A percentile compares a stretch with the other conserved stretches of the same genome.
Conservation (phyloP, 805 yeast genomes). For the Metschnikowia matae region DNA sequence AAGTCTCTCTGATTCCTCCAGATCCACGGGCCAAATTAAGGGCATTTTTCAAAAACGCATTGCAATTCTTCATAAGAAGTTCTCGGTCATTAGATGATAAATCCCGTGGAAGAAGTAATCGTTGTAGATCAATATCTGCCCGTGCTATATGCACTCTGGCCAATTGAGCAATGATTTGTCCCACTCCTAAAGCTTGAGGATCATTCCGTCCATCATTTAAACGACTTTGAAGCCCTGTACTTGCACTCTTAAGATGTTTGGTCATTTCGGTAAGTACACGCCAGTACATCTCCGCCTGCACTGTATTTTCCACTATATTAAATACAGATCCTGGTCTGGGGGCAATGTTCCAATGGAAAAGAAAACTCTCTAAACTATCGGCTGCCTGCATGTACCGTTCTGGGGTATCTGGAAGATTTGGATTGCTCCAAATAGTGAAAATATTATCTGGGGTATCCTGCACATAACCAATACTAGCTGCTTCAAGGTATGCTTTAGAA, state of each 20-base stretch:
- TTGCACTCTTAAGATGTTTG: constrained; percentile 35
- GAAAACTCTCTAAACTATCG: constrained; percentile 40
- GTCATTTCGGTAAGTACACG: constrained; percentile 35
- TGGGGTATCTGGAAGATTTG: constrained; percentile 23
- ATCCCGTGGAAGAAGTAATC: constrained; percentile 31
- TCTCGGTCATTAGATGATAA: constrained; percentile 27
- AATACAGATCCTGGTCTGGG: constrained; percentile 6
- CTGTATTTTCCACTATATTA: constrained; percentile 1
- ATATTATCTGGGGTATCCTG: constrained; percentile 17
- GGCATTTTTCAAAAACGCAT: constrained; percentile 44
- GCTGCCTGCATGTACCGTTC: constrained; percentile 41
- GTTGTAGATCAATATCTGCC: constrained; percentile 49
- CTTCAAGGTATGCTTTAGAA: constrained; percentile 20
- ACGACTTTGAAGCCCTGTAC: constrained; percentile 24
- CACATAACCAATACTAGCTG: constrained; percentile 10
- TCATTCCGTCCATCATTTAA: background rate
- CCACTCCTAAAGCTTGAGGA: constrained; percentile 23
- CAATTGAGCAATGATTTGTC: constrained; percentile 32
- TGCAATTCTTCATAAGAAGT: constrained; percentile 37
- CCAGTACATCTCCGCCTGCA: constrained; percentile 32
- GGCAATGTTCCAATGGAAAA: constrained; percentile 32
- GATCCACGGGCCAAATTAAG: constrained; percentile 40
- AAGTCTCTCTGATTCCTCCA: constrained; percentile 51
- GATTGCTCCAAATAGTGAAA: constrained; percentile 31
- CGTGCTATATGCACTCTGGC: constrained; percentile 46